phyloP scores from a whole-genome alignment of 139 green algal species.

The Chlamydomonas eustigma region DNA sequence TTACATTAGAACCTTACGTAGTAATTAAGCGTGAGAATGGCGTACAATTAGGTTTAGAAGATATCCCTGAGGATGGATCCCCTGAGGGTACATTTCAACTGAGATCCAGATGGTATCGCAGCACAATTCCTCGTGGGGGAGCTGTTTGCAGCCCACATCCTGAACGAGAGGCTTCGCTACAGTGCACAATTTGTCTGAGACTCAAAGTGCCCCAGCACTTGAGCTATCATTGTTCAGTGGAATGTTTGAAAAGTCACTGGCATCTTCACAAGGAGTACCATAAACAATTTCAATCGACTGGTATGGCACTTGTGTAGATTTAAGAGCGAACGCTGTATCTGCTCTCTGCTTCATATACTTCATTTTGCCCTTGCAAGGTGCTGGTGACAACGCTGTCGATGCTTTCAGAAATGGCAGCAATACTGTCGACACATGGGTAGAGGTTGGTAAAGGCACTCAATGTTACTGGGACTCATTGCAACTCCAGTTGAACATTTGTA shows the following conservation, averaged over 20 bases:
- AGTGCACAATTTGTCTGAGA: constrained; percentile 88
- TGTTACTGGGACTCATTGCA: too few species aligned
- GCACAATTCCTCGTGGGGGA: constrained; percentile 63
- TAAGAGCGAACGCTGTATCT: background rate
- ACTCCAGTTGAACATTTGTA: too few species aligned
- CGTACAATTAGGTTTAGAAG: constrained; percentile 63
- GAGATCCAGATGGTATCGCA: constrained; percentile 84
- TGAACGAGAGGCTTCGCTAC: constrained; percentile 77
- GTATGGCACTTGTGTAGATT: background rate
- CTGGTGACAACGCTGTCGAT: background rate
- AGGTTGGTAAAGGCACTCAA: constrained; percentile 9
- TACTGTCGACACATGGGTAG: constrained; percentile 16
- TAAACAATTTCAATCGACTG: constrained; percentile 29
- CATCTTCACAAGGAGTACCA: constrained; percentile 85
- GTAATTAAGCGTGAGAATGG: constrained; percentile 66
- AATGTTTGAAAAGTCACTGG: constrained; percentile 91
- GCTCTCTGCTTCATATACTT: background rate
- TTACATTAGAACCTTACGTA: constrained; percentile 85
- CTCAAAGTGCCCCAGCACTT: constrained; percentile 66
- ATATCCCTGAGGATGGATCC: constrained; percentile 75
- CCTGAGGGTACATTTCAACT: constrained; percentile 64
- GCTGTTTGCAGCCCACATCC: constrained; percentile 83
- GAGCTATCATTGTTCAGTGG: constrained; percentile 86
- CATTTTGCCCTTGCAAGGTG: background rate
- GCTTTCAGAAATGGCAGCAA: constrained; percentile 21